Conservation (phyloP, 345 rosid species). For the Raphanus raphanistrum region DNA sequence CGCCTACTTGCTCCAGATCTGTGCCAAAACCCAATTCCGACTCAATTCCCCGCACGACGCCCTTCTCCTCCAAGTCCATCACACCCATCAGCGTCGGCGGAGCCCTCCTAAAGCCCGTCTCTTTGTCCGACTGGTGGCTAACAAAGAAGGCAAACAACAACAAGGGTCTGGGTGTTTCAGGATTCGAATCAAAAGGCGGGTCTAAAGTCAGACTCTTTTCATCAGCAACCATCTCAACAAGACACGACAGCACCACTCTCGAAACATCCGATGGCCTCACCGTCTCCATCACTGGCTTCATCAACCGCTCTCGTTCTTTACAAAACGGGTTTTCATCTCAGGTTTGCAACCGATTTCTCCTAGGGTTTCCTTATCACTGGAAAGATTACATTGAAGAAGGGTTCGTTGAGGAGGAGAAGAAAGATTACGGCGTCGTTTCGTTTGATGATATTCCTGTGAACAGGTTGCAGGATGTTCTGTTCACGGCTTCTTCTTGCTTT, state of each 20-base stretch:
- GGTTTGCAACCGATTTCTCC: constrained; percentile 25
- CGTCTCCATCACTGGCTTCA: constrained; percentile 15
- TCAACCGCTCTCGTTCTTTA: constrained; percentile 4
- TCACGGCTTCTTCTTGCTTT: constrained; percentile 10
- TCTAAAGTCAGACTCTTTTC: constrained; percentile 24
- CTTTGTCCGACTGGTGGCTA: constrained; percentile 35
- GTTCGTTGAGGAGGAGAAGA: not conserved
- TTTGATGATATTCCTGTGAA: constrained; percentile 34
- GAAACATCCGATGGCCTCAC: constrained; percentile 32
- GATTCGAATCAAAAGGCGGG: constrained; percentile 29
- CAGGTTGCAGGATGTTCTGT: constrained; percentile 24
- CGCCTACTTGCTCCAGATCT: not conserved
- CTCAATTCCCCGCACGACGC: not conserved
- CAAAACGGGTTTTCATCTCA: constrained; percentile 16
- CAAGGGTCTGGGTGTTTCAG: constrained; percentile 10
- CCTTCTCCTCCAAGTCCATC: not conserved
- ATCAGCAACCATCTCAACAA: constrained; percentile 19
- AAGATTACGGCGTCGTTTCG: not conserved
- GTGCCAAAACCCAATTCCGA: not conserved
- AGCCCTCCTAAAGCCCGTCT: constrained; percentile 9
- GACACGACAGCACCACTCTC: constrained; percentile 26
- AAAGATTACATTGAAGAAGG: constrained; percentile 7
- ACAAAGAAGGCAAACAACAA: constrained; percentile 8
- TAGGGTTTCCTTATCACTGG: constrained; percentile 35
- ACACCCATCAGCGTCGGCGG: constrained; percentile 6